phyloP scores from a whole-genome alignment of 805 yeast species.

The Candida sonorensis region DNA sequence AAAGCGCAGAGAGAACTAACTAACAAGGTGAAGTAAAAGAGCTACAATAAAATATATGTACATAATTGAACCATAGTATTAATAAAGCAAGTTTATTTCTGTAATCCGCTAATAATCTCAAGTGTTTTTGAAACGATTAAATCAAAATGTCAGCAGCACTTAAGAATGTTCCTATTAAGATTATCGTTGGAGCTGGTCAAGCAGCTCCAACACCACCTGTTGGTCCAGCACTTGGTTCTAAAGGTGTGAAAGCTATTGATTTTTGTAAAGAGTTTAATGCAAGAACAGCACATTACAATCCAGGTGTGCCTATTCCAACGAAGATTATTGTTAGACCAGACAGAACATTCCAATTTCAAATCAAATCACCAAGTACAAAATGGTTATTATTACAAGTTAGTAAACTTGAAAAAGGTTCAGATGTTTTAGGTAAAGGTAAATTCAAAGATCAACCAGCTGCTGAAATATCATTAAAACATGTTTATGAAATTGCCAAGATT shows the following conservation, averaged over 20 bases:
- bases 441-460: conserved; percentile 22
- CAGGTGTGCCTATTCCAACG: conserved; percentile 89
- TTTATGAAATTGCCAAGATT: conserved; percentile 91
- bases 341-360: conserved; percentile 76
- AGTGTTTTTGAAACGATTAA: no score
- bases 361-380: conserved; percentile 88
- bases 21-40: no score
- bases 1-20: no score
- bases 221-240: conserved; percentile 97
- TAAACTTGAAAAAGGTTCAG: conserved; percentile 73
- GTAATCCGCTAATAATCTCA: no score
- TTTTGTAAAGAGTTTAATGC: conserved; percentile 98
- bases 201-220: conserved; percentile 99
- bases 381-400: conserved; percentile 81
- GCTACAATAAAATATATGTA: no score
- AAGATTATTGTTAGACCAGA: conserved; percentile 85
- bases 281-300: conserved; percentile 78
- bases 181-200: conserved; percentile 93
- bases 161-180: conserved; percentile 70
- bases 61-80: no score
- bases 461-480: conserved; percentile 68
- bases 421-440: conserved; percentile 62
- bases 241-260: conserved; percentile 97
- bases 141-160: no score
- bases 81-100: no score